Base-by-base conservation (phyloP, 768 basidiomycete species). In the Agaricus blazei region DNA sequence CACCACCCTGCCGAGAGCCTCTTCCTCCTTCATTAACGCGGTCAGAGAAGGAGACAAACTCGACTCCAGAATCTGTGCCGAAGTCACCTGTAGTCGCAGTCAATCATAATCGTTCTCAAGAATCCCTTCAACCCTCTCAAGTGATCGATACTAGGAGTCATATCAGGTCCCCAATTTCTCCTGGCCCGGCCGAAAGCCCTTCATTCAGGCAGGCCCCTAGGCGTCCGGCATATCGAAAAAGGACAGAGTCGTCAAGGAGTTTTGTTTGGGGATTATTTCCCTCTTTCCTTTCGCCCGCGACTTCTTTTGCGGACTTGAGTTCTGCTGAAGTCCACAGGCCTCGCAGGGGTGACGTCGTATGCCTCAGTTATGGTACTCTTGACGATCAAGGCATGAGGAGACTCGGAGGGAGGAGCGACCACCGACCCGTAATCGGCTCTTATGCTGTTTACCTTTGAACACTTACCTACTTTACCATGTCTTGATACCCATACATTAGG, bases 351-450 rank as follows among this genome's bases (percentile, higher is more conserved):
- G 89, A 93, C 45, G 75, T 95, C 2, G 68, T 84, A 6, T 90
- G 89, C 63, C 65, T 93, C 3, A 70, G 72, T 42, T 95, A 95
- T 64, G 70, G 80, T 59, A 89, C 87, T 12, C 75, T 93, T 19
- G 83, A 88, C 58, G 90, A 95, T 64, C 74, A 76, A 29, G 81
- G 74, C 6, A 93, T 95, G 87, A 76, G 82, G 40, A 75, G 79
- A 54, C 67, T 95, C 52, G 86, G 88, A 66, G 91, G 88, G 14
- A 78, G 86, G 42, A 88, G 87, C 60, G 91, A 94, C 67, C 91
- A 94, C 65, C 72, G 91, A 37, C 91, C 91, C 0, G 90, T 93
- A n/a, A 82, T 90, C 58, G 88, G 88, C 53, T 80, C 81, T 24
- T 93, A 88, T 64, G 81, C 81, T 41, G 74, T 88, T 49, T 90